Evolutionary conservation across 805 yeast species (phyloP), one percentile per base, ranked within the genome.

Genomic region (Lipomyces yamanashiensis): DNA sequence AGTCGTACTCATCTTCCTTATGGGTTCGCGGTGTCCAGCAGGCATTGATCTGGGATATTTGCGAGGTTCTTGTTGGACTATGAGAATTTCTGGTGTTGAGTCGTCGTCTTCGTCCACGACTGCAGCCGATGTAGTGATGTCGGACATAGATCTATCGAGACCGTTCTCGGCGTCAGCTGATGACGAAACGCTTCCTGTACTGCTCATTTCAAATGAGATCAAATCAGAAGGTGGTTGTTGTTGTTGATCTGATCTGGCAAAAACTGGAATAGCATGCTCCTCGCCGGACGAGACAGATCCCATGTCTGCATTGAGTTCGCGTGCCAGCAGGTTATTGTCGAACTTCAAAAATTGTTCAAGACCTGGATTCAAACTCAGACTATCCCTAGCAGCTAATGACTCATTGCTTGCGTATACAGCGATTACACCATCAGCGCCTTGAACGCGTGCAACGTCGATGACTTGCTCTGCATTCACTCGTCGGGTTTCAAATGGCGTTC

Each of bases 321-420:
- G 21, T n/a, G 41, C 61, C 21, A 66, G 59, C 21, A 60, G 53
- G 36, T 44, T 57, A 36, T 59, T 52, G 45, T 66, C 69, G 12
- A 41, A 54, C 2, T 28, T 36, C 9, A 62, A 7, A 33, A 66
- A 66, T 34, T 58, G 54, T 45, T n/a, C 7, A 23, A 56, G 48
- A 13, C 54, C 63, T 1, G 55, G 43, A 33, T 51, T 57, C 48
- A 40, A 37, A 12, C 37, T 4, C 34, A 12, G 17, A 36, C 12
- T 54, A 15, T 39, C 3, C 1, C 15, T 17, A 2, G 34, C 48
- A 3, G 45, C 37, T 23, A 34, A 54, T 7, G 68, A 61, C n/a
- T 17, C 39, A 23, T 66, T 62, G 43, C 63, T 58, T 10, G 68
- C 69, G 39, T 66, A 66, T n/a, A 66, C 53, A 3, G 55, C 65